These are phyloP conservation scores for Blastomyces gilchristii DNA, from an alignment of 2,329 filamentous ascomycete species.

Conservation along the genomic window DNA sequence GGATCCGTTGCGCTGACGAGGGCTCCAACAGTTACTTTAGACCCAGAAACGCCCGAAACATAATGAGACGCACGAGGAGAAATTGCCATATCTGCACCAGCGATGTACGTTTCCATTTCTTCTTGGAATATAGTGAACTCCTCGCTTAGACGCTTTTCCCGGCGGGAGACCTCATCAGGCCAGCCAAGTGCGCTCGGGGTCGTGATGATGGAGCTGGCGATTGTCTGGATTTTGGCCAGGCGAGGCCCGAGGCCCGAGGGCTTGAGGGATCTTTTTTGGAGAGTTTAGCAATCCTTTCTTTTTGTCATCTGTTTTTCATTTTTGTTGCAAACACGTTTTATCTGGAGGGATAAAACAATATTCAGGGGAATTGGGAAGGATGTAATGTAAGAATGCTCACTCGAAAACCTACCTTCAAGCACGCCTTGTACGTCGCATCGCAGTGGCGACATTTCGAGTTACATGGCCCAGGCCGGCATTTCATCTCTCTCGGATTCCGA, in stretches of 20 bases:
- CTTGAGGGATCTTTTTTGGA: background rate
- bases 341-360: background rate
- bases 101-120: background rate
- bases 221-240: background rate
- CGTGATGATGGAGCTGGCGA: background rate
- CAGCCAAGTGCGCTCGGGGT: background rate
- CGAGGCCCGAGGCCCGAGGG: background rate
- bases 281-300: background rate
- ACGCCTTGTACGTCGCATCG: background rate
- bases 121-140: background rate
- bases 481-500: background rate
- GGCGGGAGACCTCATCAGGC: background rate
- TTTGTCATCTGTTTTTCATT: background rate
- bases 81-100: background rate
- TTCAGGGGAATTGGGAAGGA: background rate
- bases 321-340: background rate
- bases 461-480: background rate
- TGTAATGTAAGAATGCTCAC: background rate
- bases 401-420: background rate
- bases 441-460: background rate
- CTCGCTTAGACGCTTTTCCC: background rate
- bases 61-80: background rate
- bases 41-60: background rate
- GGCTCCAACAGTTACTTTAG: background rate
- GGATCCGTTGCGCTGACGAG: background rate